phyloP scores from a whole-genome alignment of 352 stramenopile species.

The Phytophthora pistaciae region DNA sequence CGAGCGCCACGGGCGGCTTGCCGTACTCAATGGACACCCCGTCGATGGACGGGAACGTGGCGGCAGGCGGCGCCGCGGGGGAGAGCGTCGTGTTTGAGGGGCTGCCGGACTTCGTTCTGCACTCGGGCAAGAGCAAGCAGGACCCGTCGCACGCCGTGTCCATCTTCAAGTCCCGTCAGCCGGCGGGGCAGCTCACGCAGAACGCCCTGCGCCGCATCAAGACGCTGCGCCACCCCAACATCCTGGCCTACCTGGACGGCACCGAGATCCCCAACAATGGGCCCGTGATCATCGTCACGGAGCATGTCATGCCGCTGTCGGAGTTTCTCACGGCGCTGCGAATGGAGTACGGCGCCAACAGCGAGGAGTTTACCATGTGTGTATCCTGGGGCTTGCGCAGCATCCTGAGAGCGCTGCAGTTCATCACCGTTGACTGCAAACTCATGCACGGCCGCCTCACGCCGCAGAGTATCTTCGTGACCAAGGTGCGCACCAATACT shows the following conservation, averaged over 20 bases:
- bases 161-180: conserved; percentile 94
- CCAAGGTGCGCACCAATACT: conserved; percentile 59
- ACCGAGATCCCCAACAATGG: conserved; percentile 82
- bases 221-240: conserved; percentile 95
- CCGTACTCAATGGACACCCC: conserved; percentile 69
- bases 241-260: conserved; percentile 91
- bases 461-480: conserved; percentile 95
- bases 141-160: conserved; percentile 83
- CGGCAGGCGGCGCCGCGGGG: conserved; percentile 46
- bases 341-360: conserved; percentile 61
- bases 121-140: conserved; percentile 87
- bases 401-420: conserved; percentile 93
- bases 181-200: conserved; percentile 78
- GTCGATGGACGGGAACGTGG: conserved; percentile 45
- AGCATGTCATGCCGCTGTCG: conserved; percentile 92
- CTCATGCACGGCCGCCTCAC: conserved; percentile 92
- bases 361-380: conserved; percentile 85
- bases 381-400: conserved; percentile 95
- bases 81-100: conserved; percentile 64
- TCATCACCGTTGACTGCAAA: conserved; percentile 96
- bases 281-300: conserved; percentile 95
- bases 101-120: conserved; percentile 86
- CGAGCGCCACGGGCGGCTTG: conserved; percentile 74
- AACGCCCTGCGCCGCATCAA: conserved; percentile 94
- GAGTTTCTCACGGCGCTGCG: conserved; percentile 88